phyloP scores from a whole-genome alignment of 2,329 filamentous ascomycete genomes.

The Tolypocladium sp. region DNA sequence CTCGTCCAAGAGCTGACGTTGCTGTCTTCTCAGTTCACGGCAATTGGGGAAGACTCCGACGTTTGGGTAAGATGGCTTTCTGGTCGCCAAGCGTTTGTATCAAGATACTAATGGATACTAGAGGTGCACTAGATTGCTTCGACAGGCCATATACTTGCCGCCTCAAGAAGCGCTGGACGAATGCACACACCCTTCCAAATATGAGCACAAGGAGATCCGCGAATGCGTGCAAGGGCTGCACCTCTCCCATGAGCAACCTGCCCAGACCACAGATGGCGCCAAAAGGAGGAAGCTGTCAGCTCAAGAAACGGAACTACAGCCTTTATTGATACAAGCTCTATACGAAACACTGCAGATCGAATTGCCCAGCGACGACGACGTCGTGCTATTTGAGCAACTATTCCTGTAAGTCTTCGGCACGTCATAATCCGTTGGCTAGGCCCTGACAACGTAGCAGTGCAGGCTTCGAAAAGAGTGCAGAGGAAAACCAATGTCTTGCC shows the following conservation, averaged over 20 bases:
- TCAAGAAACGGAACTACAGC: constrained; percentile 9
- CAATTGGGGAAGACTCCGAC: constrained; percentile 25
- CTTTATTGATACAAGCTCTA: constrained; percentile 11
- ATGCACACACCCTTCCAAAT: constrained; percentile 17
- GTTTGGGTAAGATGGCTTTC: constrained; percentile 24
- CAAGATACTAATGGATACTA: constrained; percentile 2
- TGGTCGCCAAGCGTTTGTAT: background rate
- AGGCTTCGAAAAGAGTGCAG: constrained; percentile 35
- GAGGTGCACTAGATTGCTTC: constrained; percentile 19
- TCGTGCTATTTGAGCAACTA: constrained; percentile 21
- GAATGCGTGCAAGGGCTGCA: constrained; percentile 17
- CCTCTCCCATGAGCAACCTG: constrained; percentile 13
- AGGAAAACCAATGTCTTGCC: constrained; percentile 40
- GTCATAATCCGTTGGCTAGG: background rate
- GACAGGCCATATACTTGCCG: constrained; percentile 13
- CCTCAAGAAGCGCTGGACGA: constrained; percentile 12
- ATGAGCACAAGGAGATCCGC: constrained; percentile 17
- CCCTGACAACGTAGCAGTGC: constrained; percentile 18
- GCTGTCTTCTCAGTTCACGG: constrained; percentile 19
- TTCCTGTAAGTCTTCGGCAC: constrained; percentile 34
- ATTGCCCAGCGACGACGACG: constrained; percentile 10
- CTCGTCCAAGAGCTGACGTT: constrained; percentile 32
- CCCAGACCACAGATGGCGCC: constrained; percentile 4
- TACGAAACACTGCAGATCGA: constrained; percentile 19
- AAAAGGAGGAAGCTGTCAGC: constrained; percentile 21